Percentiles rank a stretch among this genome's conserved stretches.
Evolutionary conservation across 2,329 filamentous ascomycete genomes (phyloP).

Genomic region (Didymosphaeria variabile): DNA sequence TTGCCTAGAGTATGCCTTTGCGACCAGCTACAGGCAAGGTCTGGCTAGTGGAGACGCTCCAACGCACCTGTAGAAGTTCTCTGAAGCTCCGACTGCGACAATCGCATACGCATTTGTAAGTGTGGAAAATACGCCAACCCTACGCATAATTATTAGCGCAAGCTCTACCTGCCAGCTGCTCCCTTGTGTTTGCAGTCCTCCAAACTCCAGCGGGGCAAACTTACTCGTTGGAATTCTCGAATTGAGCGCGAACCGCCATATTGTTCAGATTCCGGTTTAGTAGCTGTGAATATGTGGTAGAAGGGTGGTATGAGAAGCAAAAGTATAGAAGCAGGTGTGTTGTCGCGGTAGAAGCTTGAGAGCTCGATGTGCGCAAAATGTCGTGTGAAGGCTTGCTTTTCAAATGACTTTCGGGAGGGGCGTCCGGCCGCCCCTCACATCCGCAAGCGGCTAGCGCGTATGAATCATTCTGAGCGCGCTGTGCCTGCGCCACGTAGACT

Average conservation of each 20-base stretch:
- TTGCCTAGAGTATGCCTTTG: background rate
- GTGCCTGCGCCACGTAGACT: constrained; percentile 11
- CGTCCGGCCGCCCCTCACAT: background rate
- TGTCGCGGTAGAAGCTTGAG: constrained; percentile 12
- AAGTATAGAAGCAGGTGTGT: constrained; percentile 2
- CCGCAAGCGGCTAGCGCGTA: constrained; percentile 3
- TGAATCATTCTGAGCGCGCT: constrained; percentile 21
- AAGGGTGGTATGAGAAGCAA: background rate
- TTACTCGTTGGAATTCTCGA: constrained; percentile 93
- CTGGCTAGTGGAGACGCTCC: background rate
- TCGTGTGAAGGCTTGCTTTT: constrained; percentile 17
- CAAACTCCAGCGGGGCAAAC: constrained; percentile 32
- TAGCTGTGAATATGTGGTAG: constrained; percentile 2
- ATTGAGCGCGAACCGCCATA: constrained; percentile 68
- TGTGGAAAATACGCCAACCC: constrained; percentile 94
- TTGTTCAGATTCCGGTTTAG: constrained; percentile 26
- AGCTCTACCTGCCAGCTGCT: constrained; percentile 2
- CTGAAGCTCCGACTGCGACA: constrained; percentile 91
- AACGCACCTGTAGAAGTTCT: constrained; percentile 93
- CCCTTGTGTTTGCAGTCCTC: constrained; percentile 6
- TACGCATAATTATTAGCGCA: constrained; percentile 51
- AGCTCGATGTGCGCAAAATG: constrained; percentile 16
- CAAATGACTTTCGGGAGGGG: constrained; percentile 11
- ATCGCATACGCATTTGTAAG: constrained; percentile 98
- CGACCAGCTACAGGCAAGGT: constrained; percentile 1